phyloP scores from a whole-genome alignment of 495 filamentous ascomycete genomes.

The Ascodesmis nigricans region DNA sequence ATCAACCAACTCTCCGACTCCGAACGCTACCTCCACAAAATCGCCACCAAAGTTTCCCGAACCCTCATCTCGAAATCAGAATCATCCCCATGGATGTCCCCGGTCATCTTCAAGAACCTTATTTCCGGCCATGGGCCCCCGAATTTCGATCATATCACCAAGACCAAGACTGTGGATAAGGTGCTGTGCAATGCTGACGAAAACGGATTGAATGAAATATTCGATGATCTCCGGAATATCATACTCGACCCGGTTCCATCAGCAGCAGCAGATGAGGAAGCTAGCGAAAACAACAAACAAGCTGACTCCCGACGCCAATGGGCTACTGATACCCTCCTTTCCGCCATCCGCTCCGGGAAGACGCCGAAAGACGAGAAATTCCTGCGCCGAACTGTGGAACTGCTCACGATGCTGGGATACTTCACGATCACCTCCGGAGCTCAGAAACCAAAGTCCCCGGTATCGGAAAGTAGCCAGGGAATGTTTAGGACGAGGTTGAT shows the following conservation, averaged over 20 bases:
- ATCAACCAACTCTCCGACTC: constrained; percentile 70
- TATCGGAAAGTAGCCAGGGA: constrained; percentile 40
- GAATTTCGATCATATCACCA: constrained; percentile 71
- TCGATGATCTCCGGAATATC: constrained; percentile 27
- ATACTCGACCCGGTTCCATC: constrained; percentile 22
- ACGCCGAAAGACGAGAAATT: constrained; percentile 15
- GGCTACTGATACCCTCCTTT: constrained; percentile 33
- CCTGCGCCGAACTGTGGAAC: constrained; percentile 16
- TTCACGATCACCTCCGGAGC: constrained; percentile 22
- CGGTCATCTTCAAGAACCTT: constrained; percentile 38
- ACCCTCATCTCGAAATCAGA: constrained; percentile 44
- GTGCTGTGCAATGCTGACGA: constrained; percentile 41
- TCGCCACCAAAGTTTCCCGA: constrained; percentile 50
- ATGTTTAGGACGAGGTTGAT: constrained; percentile 46
- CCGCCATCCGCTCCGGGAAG: constrained; percentile 23
- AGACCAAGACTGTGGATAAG: constrained; percentile 67
- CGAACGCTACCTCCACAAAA: constrained; percentile 64
- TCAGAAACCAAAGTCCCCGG: constrained; percentile 23
- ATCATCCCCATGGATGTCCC: constrained; percentile 35
- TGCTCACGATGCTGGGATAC: constrained; percentile 25
- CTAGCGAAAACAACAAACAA: constrained; percentile 26
- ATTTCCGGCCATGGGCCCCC: constrained; percentile 44
- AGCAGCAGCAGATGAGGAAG: constrained; percentile 24
- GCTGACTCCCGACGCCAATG: constrained; percentile 18
- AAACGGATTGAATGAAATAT: constrained; percentile 24